Base-by-base conservation (phyloP, 2,329 filamentous ascomycete species). In the Elsinoe fawcettii region DNA sequence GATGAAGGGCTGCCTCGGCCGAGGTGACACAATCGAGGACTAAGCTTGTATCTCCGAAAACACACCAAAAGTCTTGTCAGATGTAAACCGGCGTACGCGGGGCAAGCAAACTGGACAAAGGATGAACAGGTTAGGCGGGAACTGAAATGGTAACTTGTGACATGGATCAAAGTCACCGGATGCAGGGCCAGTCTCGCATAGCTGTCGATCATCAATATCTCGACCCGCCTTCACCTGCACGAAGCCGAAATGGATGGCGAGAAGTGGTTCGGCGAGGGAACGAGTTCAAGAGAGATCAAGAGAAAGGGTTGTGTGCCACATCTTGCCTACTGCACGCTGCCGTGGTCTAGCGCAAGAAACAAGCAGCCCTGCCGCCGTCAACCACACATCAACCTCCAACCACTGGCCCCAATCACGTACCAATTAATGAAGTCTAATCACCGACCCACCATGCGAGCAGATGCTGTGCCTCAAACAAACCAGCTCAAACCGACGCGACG, bases 361-460 rank as follows among this genome's bases (percentile, higher is more conserved):
- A 39, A 25, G 32, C 49, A 53, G 49, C 49, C 49, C 22, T 25
- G 30, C 49, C 34, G 49, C 49, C 49, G 32, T 53, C 49, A 36
- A 53, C 34, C 49, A 53, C 9, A 34, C 25, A 20, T 53, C 16
- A 5, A 9, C 27, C 27, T 9, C 9, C 9, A 9, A 30, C 9
- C 14, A 49, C 39, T 22, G 44, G 44, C 44, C 44, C 44, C 22
- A 20, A 49, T 37, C 34, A 37, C 44, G 23, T 32, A 25, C 49
- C 49, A 53, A 53, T 53, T 23, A 39, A 39, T 53, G 20, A 39
- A 37, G 14, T 39, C 30, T 39, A 36, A 36, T 37, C 34, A 37
- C 34, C 34, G 34, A 37, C 34, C 34, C 34, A 37, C 34, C 14
- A 37, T 12, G 34, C 14, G 14, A 16, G 6, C 49, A 16, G 12